These are phyloP conservation scores for Helenozyma rhizophorensis DNA, from an alignment of 805 yeast genomes.

Conservation along the genomic window DNA sequence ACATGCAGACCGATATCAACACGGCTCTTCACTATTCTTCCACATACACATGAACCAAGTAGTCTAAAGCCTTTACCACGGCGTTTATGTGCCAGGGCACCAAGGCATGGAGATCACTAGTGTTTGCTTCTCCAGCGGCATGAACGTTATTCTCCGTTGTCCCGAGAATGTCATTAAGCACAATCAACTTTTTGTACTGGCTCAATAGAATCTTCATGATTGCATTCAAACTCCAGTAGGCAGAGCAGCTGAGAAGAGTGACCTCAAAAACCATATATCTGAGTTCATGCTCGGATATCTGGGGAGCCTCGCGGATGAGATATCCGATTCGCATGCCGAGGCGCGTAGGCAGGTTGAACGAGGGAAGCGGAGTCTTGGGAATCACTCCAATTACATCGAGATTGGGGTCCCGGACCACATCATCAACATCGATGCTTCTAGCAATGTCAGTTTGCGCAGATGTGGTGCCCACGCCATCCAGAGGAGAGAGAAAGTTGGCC, in stretches of 20 bases:
- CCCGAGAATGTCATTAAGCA: conserved; percentile 38
- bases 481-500: conserved; percentile 31
- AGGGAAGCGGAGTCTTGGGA: conserved; percentile 57
- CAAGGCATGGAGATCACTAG: conserved; percentile 22
- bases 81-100: conserved; percentile 75
- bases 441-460: not conserved
- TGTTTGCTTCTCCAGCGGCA: too few relatives aligned
- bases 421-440: conserved; percentile 15
- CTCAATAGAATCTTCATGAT: conserved; percentile 51
- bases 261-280: conserved; percentile 49
- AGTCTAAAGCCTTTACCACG: conserved; percentile 57
- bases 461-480: conserved; percentile 13
- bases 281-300: not conserved
- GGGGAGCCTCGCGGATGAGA: conserved; percentile 40
- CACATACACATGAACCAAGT: conserved; percentile 55
- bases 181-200: conserved; percentile 59
- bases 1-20: not conserved
- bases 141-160: conserved; percentile 6
- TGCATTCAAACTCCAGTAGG: conserved; percentile 52
- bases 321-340: conserved; percentile 71
- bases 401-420: conserved; percentile 43
- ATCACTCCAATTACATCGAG: conserved; percentile 54
- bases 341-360: conserved; percentile 66
- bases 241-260: conserved; percentile 69
- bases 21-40: conserved; percentile 9